Base-by-base conservation (phyloP, 2,329 filamentous ascomycete species). In the Claviceps sp. region DNA sequence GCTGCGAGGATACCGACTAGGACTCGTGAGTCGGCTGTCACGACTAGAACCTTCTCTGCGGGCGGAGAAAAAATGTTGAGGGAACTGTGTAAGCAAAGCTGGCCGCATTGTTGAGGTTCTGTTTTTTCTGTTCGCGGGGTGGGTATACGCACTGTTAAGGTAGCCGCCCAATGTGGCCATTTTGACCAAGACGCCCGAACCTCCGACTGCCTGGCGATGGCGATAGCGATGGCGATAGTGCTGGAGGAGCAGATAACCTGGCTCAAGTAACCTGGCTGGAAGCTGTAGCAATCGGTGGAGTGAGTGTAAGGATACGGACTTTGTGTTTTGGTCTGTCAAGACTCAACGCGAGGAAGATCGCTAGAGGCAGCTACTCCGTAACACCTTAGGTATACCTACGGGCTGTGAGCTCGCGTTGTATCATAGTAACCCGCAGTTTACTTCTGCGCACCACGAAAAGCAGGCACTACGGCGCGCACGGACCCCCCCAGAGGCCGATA, bases 11-110 rank as follows among this genome's bases (percentile, higher is more conserved):
- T 90, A 54, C 93, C 93, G 55, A 88, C 78, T 22, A 91, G 72
- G 46, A 88, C 95, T 61, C 91, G 84, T 49, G 91, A 93, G 69
- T 97, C 93, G 59, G 88, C 85, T 29, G 93, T 97, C 57, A 97
- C 79, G 62, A 97, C 85, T 53, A 90, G 77, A 60, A 97, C 88
- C 69, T 88, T 94, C 71, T 95, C 93, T 96, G 44, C 11, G 52
- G 14, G 37, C 20, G 20, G 7, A 23, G 5, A n/a, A 44, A 44
- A 5, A 44, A n/a, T 14, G 16, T 44, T 16, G 43, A 14, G 17
- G 23, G 16, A 20, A 14, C 22, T 38, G 51, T 46, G 20, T 22
- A 22, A 17, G 20, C n/a, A 39, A n/a, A 26, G 16, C 8, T 45
- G 44, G 14, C 9, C 9, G 43, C n/a, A 17, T 45, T 29, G 16